These are phyloP conservation scores for Fibroporia radiculosa DNA, from an alignment of 768 basidiomycete genomes.

Conservation along the genomic window DNA sequence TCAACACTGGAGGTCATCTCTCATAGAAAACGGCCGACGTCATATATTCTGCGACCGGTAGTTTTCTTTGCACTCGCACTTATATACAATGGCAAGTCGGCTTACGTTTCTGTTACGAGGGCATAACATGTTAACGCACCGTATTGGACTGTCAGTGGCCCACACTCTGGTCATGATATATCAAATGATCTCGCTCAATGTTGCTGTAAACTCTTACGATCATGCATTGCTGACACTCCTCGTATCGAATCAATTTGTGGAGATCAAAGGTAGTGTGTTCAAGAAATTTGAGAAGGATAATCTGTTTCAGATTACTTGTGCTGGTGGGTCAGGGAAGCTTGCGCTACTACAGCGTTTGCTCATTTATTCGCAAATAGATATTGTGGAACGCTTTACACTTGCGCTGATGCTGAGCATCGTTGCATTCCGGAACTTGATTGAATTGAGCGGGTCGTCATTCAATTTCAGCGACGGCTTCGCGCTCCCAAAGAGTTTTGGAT, in stretches of 20 bases:
- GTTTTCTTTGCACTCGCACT: conserved; percentile 79
- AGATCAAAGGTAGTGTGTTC: conserved; percentile 99
- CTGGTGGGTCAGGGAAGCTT: conserved; percentile 42
- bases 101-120: background rate
- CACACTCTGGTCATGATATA: conserved; percentile 96
- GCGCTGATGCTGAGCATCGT: conserved; percentile 86
- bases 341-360: background rate
- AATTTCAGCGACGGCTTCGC: conserved; percentile 63
- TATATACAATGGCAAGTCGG: conserved; percentile 67
- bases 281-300: conserved; percentile 99
- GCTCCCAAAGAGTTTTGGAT: conserved; percentile 78
- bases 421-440: conserved; percentile 90
- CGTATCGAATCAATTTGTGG: conserved; percentile 97
- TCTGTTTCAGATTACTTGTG: conserved; percentile 97
- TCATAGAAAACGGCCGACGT: conserved; percentile 48
- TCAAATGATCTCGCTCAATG: conserved; percentile 89
- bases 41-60: conserved; percentile 68
- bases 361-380: conserved; percentile 45
- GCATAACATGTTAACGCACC: background rate
- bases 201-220: conserved; percentile 97
- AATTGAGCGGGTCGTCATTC: conserved; percentile 86
- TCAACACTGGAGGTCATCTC: conserved; percentile 78
- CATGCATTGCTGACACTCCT: conserved; percentile 90
- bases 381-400: conserved; percentile 94
- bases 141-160: conserved; percentile 44